Base-by-base conservation (phyloP, 164 flowering plant genomes). In the Chimonanthus salicifolius region DNA sequence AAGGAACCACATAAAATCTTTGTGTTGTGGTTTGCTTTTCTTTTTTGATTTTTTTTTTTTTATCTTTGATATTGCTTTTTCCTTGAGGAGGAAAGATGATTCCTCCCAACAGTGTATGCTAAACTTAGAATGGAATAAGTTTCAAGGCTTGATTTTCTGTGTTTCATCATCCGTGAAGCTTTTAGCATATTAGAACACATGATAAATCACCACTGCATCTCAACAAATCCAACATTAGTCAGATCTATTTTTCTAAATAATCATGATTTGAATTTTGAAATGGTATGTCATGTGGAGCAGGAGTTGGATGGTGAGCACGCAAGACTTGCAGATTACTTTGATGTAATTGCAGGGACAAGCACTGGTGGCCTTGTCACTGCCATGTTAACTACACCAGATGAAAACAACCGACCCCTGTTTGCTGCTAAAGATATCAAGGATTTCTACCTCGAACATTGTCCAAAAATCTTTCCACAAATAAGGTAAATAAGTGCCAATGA, bases 301-400 rank as follows among this genome's bases (percentile, higher is more conserved):
- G 77, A 76, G 15, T 64, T 81, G 66, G 81, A 81, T 46, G 81
- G 83, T 5, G 48, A 58, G 50, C 77, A 78, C 33, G 83, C 75
- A 51, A 74, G 84, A 49, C 49, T 84, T 64, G 85, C 80, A 11
- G 84, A 82, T 49, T 82, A 84, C 67, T 84, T 84, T 62, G 85
- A 84, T 72, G 83, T 82, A 71, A 80, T 82, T 44, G 73, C 84
- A 0, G 84, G 86, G 33, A 82, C 86, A 5, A 84, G 84, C 73
- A 84, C 84, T 0, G 83, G 84, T 15, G 86, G 86, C 33, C 71
- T 84, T 3, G 76, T 84, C 7, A 82, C 86, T 8, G 76, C 81
- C 70, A 84, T 84, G 86, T 48, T 84, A 58, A 80, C 84, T 3
- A 68, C 85, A 16, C 83, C 84, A 0, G 64, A 80, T n/a, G 78